phyloP scores from a whole-genome alignment of 2,329 filamentous ascomycete genomes.

The Xylaria multiplex region DNA sequence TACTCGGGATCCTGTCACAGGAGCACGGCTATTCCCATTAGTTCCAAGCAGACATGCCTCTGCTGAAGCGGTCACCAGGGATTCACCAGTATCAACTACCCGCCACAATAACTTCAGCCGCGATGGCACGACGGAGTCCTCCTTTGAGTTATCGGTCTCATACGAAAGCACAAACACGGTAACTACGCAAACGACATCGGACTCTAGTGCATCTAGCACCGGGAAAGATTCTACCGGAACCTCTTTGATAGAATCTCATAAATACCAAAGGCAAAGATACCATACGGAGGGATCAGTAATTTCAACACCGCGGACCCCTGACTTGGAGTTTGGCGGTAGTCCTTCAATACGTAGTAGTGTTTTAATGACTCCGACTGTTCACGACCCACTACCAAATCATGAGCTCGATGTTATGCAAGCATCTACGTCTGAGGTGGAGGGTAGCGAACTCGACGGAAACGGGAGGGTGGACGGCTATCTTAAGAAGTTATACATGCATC shows the following conservation, averaged over 20 bases:
- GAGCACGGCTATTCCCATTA: constrained; percentile 44
- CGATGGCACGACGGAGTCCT: constrained; percentile 16
- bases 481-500: constrained; percentile 32
- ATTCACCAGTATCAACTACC: constrained; percentile 8
- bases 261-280: constrained; percentile 22
- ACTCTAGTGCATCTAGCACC: constrained; percentile 23
- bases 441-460: constrained; percentile 31
- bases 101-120: constrained; percentile 4
- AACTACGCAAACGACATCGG: constrained; percentile 23
- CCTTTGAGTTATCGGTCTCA: constrained; percentile 30
- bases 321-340: constrained; percentile 43
- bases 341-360: constrained; percentile 46
- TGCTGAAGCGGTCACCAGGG: constrained; percentile 3
- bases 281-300: constrained; percentile 32
- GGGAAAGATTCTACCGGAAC: constrained; percentile 24
- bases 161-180: constrained; percentile 23
- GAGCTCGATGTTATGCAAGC: constrained; percentile 33
- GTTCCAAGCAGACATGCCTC: constrained; percentile 21
- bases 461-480: constrained; percentile 25
- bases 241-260: constrained; percentile 27
- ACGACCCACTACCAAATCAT: constrained; percentile 31
- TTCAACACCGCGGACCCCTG: constrained; percentile 46
- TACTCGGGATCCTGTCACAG: constrained; percentile 39
- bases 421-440: constrained; percentile 34
- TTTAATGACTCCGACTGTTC: constrained; percentile 45